Percentiles rank a stretch among this genome's conserved stretches.
These are phyloP conservation scores for Aphanomyces euteiches DNA, from an alignment of 352 stramenopile species.

Conservation along the genomic window DNA sequence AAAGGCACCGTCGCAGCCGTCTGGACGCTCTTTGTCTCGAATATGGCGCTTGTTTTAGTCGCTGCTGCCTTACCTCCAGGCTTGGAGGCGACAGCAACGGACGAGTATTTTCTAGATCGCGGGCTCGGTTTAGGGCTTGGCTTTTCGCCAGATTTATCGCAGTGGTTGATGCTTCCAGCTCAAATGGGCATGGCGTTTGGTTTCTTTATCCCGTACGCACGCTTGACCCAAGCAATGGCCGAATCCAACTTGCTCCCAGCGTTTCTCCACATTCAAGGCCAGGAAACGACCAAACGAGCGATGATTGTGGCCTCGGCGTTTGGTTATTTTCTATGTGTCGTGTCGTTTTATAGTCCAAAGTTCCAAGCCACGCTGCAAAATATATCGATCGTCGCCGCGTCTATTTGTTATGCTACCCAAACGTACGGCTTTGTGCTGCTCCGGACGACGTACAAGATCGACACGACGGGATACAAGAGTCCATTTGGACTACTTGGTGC, in stretches of 20 bases:
- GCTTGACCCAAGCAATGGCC: slow-evolving; percentile 8
- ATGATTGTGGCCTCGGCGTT: background rate
- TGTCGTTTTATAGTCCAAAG: background rate
- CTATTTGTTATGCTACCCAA: background rate
- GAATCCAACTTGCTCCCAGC: slow-evolving; percentile 6
- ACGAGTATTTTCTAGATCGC: background rate
- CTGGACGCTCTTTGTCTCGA: background rate
- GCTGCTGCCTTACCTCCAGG: slow-evolving; percentile 5
- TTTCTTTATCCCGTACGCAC: background rate
- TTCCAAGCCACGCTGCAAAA: background rate
- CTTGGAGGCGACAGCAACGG: background rate
- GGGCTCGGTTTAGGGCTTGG: background rate
- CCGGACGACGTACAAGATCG: slow-evolving; percentile 19
- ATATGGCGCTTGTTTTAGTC: background rate
- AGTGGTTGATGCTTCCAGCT: slow-evolving; percentile 8
- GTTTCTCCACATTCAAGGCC: background rate
- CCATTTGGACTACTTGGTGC: background rate
- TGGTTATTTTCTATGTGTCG: background rate
- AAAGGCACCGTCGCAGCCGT: background rate
- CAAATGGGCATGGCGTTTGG: slow-evolving; percentile 19
- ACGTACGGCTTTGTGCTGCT: slow-evolving; percentile 10
- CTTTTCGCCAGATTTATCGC: background rate
- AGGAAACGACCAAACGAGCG: background rate
- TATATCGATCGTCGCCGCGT: background rate
- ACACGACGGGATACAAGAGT: slow-evolving; percentile 4